phyloP scores from a whole-genome alignment of 1,284 basidiomycete genomes.

The Malassezia caprae region DNA sequence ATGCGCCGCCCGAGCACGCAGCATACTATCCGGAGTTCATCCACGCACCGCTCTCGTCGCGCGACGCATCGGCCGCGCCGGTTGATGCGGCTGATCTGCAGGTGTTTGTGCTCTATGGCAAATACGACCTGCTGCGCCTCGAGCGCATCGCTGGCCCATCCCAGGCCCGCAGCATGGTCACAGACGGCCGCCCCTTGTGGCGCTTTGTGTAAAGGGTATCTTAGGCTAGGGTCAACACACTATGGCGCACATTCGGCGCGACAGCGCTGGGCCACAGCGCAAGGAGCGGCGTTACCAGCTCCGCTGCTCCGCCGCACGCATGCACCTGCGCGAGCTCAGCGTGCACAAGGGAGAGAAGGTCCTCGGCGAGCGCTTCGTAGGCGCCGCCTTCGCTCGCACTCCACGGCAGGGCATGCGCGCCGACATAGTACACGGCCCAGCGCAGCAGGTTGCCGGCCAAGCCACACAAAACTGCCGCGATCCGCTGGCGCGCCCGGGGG shows the following conservation, averaged over 20 bases:
- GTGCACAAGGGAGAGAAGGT: background rate
- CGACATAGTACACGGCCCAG: slow-evolving; percentile 6
- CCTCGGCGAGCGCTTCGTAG: slow-evolving; percentile 1
- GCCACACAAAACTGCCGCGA: background rate
- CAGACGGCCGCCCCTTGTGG: slow-evolving; percentile 26
- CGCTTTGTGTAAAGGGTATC: slow-evolving; percentile 27
- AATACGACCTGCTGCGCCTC: slow-evolving; percentile 75
- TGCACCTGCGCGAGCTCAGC: background rate
- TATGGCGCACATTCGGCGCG: background rate
- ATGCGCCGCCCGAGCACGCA: slow-evolving; percentile 77
- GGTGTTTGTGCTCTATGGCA: slow-evolving; percentile 61
- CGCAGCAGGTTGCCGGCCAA: slow-evolving; percentile 7
- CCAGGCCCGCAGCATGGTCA: slow-evolving; percentile 34
- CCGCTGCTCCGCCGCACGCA: background rate
- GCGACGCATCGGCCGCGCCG: slow-evolving; percentile 11
- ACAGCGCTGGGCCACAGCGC: background rate
- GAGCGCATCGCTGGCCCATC: slow-evolving; percentile 62
- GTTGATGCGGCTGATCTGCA: slow-evolving; percentile 59
- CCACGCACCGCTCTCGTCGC: slow-evolving; percentile 65
- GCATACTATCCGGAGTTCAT: slow-evolving; percentile 83
- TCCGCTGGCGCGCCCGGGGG: background rate
- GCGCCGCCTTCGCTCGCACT: background rate
- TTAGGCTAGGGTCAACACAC: background rate
- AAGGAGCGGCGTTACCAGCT: background rate
- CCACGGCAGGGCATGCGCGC: slow-evolving; percentile 10